phyloP scores from a whole-genome alignment of 768 basidiomycete species.

The Phaffia tasmanica region DNA sequence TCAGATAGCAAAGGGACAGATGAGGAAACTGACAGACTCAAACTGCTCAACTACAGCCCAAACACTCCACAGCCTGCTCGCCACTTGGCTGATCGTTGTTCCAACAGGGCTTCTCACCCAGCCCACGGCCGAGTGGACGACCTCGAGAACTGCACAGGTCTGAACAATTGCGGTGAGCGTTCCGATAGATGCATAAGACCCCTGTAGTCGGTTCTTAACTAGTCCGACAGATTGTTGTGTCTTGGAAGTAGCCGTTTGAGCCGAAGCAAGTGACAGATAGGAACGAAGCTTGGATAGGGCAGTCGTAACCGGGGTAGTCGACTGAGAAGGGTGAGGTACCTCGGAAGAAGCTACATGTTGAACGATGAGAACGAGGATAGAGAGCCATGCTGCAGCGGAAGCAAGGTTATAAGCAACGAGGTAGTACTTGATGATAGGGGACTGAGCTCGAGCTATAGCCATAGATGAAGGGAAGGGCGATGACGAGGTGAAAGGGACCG shows the following conservation, averaged over 20 bases:
- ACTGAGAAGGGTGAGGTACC: constrained; percentile 32
- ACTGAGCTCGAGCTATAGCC: constrained; percentile 4
- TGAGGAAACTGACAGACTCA: constrained; percentile 44
- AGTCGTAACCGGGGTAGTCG: constrained; percentile 29
- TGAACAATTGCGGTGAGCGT: constrained; percentile 60
- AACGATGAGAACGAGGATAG: constrained; percentile 52
- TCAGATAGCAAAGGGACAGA: neutral
- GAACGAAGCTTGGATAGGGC: constrained; percentile 12
- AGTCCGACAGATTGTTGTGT: constrained; percentile 18
- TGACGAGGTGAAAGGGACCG: neutral
- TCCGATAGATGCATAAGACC: constrained; percentile 56
- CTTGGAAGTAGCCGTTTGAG: neutral
- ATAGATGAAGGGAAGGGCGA: neutral
- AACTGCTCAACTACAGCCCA: constrained; percentile 70
- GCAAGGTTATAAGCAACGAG: constrained; percentile 65
- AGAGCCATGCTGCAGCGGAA: constrained; percentile 63
- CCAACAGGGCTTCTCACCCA: constrained; percentile 65
- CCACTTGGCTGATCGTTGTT: constrained; percentile 69
- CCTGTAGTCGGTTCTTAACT: constrained; percentile 46
- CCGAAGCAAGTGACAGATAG: neutral
- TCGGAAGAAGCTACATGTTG: constrained; percentile 29
- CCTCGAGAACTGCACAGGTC: constrained; percentile 69
- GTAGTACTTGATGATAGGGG: constrained; percentile 44
- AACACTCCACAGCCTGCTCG: constrained; percentile 66
- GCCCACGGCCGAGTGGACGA: constrained; percentile 65